Conservation (phyloP, 306 rosid genomes). For the Luffa acutangula region DNA sequence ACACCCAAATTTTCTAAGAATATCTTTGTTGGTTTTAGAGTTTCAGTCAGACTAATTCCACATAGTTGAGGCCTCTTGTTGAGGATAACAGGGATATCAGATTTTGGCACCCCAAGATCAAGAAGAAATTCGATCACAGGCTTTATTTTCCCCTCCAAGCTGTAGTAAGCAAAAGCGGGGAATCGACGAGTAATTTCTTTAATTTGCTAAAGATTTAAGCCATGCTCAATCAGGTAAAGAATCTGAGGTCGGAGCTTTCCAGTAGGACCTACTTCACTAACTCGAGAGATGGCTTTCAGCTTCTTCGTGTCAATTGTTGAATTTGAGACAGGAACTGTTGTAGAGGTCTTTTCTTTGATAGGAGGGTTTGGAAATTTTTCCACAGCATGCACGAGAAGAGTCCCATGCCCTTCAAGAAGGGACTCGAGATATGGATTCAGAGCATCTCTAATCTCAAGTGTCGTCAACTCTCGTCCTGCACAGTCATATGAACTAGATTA, state of each 20-base stretch:
- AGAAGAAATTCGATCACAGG: conserved; percentile 87
- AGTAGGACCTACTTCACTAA: conserved; percentile 40
- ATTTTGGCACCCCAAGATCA: conserved; percentile 72
- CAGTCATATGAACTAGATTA: conserved; percentile 15
- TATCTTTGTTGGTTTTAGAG: conserved; percentile 72
- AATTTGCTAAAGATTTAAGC: conserved; percentile 72
- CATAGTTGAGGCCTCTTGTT: conserved; percentile 84
- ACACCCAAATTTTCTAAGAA: conserved; percentile 74
- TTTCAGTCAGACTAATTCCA: conserved; percentile 76
- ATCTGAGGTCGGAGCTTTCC: conserved; percentile 75
- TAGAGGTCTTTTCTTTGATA: conserved; percentile 31
- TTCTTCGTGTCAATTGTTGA: conserved; percentile 34
- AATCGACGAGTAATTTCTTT: conserved; percentile 43
- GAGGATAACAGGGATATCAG: conserved; percentile 53
- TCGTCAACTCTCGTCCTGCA: conserved; percentile 87
- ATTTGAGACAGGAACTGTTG: conserved; percentile 20
- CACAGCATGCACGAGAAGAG: conserved; percentile 39
- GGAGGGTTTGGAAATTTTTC: conserved; percentile 68
- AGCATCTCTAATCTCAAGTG: conserved; percentile 87
- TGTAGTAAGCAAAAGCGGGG: conserved; percentile 73
- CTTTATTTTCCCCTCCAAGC: conserved; percentile 84
- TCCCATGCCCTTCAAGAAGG: conserved; percentile 56
- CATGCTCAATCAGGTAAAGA: conserved; percentile 68
- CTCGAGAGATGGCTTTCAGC: conserved; percentile 56
- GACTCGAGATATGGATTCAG: conserved; percentile 66